Evolutionary conservation across 768 basidiomycete genomes (phyloP).

Genomic region (Infundibulicybe gibba): DNA sequence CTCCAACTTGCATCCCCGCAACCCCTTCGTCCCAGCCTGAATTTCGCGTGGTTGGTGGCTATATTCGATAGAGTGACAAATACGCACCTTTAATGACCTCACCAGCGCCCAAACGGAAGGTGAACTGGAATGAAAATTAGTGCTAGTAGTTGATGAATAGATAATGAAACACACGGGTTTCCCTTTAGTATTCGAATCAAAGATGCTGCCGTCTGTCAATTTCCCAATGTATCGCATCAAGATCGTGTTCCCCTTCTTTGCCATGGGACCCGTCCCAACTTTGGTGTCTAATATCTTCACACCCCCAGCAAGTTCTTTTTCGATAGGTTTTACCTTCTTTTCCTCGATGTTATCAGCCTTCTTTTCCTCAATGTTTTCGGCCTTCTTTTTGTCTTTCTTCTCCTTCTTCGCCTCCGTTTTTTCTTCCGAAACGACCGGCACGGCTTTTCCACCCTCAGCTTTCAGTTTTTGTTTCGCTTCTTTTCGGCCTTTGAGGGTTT

Average conservation of each 20-base stretch:
- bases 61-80: neutral
- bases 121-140: constrained; percentile 42
- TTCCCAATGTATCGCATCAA: constrained; percentile 94
- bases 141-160: constrained; percentile 1
- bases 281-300: constrained; percentile 76
- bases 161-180: constrained; percentile 60
- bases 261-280: constrained; percentile 77
- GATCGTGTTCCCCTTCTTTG: constrained; percentile 82
- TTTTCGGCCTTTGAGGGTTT: constrained; percentile 56
- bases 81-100: constrained; percentile 86
- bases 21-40: constrained; percentile 90
- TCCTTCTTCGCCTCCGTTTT: constrained; percentile 30
- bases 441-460: constrained; percentile 18
- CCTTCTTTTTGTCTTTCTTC: constrained; percentile 19
- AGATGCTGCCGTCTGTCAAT: constrained; percentile 68
- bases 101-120: constrained; percentile 77
- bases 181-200: constrained; percentile 82
- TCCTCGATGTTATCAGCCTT: constrained; percentile 28
- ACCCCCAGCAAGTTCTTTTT: constrained; percentile 62
- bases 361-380: constrained; percentile 14
- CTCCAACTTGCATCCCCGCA: constrained; percentile 87
- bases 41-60: neutral
- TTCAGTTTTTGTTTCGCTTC: constrained; percentile 54
- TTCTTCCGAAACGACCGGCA: constrained; percentile 9
- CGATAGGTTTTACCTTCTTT: constrained; percentile 21